phyloP scores from a whole-genome alignment of 306 rosid species.

The Urtica urens region DNA sequence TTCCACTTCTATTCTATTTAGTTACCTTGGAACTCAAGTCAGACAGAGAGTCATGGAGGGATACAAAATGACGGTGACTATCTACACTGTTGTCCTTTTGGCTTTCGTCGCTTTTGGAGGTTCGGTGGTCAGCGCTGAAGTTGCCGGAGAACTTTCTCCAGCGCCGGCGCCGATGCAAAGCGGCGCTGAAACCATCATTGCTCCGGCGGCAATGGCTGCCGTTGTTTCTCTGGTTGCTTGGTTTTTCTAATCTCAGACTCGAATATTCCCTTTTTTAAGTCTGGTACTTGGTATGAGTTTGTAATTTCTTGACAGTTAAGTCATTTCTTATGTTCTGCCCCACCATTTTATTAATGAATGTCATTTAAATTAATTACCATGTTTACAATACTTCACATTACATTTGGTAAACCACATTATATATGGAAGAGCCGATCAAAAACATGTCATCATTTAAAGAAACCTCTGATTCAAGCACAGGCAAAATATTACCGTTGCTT shows the following conservation, averaged over 20 bases:
- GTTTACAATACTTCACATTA: too few species aligned
- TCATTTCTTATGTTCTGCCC: too few species aligned
- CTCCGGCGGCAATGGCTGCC: slow-evolving; percentile 26
- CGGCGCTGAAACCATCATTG: slow-evolving; percentile 19
- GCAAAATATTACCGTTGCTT: slow-evolving; percentile 32
- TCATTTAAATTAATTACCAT: too few species aligned
- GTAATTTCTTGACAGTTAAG: slow-evolving; percentile 8
- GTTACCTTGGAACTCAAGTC: neutral
- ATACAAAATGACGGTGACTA: slow-evolving; percentile 22
- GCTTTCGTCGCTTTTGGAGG: slow-evolving; percentile 22
- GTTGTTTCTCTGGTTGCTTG: slow-evolving; percentile 30
- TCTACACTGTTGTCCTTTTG: slow-evolving; percentile 32
- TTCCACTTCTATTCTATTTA: neutral
- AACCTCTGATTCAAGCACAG: neutral
- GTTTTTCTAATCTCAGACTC: slow-evolving; percentile 31
- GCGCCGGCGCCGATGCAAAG: slow-evolving; percentile 66
- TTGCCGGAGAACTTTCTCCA: slow-evolving; percentile 50
- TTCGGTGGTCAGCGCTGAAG: slow-evolving; percentile 25
- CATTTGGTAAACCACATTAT: too few species aligned
- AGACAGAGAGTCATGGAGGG: slow-evolving; percentile 15
- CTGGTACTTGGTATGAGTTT: too few species aligned
- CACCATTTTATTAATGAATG: too few species aligned
- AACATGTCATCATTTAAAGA: too few species aligned
- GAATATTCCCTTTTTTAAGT: too few species aligned
- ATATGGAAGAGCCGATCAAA: too few species aligned